Conservation (phyloP, 2,329 filamentous ascomycete species). For the Lasiodiplodia gonubiensis region DNA sequence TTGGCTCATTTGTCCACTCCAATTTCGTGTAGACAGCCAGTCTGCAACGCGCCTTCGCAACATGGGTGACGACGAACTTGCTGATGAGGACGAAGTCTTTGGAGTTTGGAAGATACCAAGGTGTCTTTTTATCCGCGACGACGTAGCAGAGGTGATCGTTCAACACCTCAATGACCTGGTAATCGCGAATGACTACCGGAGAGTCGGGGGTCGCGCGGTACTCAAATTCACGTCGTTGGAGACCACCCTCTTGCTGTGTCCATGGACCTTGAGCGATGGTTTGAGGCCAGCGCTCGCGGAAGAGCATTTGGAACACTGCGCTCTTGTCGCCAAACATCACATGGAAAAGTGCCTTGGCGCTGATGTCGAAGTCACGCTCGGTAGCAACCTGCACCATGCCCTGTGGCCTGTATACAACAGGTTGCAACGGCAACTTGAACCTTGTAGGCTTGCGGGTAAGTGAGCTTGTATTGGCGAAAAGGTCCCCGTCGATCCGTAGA, state of each 20-base stretch:
- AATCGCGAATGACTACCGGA: constrained; percentile 68
- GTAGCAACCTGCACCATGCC: constrained; percentile 77
- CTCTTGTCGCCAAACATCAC: constrained; percentile 97
- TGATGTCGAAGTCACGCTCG: constrained; percentile 86
- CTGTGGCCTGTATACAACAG: constrained; percentile 82
- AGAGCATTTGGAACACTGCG: constrained; percentile 88
- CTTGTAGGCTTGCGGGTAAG: constrained; percentile 62
- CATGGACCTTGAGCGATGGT: constrained; percentile 84
- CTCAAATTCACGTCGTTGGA: constrained; percentile 77
- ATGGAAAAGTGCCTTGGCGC: constrained; percentile 92
- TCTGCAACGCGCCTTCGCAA: constrained; percentile 90
- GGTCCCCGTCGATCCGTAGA: constrained; percentile 67
- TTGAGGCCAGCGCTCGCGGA: constrained; percentile 66
- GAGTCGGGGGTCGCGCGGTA: constrained; percentile 70
- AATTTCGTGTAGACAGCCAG: constrained; percentile 85
- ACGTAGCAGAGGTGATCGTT: constrained; percentile 69
- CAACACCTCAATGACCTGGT: constrained; percentile 78
- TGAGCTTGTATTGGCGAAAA: constrained; percentile 55
- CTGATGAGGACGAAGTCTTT: constrained; percentile 80
- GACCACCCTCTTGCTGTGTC: constrained; percentile 66
- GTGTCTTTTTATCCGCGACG: constrained; percentile 66
- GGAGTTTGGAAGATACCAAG: constrained; percentile 86
- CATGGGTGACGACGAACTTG: constrained; percentile 92
- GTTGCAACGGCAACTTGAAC: constrained; percentile 79
- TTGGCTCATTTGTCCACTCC: constrained; percentile 73